phyloP scores from a whole-genome alignment of 192 early-diverging fungal species.

The Physocladia obscura region DNA sequence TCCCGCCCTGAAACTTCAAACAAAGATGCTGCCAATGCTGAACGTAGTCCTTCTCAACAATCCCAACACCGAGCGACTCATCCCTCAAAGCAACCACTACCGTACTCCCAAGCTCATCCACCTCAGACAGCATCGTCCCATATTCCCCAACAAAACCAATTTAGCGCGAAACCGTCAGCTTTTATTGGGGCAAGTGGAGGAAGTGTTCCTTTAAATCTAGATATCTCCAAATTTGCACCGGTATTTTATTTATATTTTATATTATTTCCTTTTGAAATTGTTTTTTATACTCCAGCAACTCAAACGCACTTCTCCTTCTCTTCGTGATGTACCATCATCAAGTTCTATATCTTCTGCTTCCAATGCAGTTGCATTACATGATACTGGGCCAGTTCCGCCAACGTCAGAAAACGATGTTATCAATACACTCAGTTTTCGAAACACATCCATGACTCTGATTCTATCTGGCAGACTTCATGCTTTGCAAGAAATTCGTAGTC shows the following conservation, averaged over 20 bases:
- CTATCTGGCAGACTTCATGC: constrained; percentile 32
- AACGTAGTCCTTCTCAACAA: too few relatives aligned
- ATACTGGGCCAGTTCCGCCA: too few relatives aligned
- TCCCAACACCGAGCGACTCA: too few relatives aligned
- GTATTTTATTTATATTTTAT: constrained; percentile 15
- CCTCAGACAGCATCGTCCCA: too few relatives aligned
- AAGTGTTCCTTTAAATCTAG: constrained; percentile 39
- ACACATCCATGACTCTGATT: constrained; percentile 46
- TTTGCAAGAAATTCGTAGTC: constrained; percentile 34
- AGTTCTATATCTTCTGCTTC: background rate
- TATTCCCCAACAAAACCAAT: background rate
- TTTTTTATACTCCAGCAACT: background rate
- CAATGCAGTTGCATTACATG: background rate
- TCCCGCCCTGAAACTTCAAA: too few relatives aligned
- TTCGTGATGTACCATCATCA: background rate
- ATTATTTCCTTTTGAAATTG: background rate
- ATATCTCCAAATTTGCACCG: constrained; percentile 40
- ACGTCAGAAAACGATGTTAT: constrained; percentile 38
- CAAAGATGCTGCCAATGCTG: too few relatives aligned
- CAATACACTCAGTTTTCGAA: constrained; percentile 41
- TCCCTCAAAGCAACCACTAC: too few relatives aligned
- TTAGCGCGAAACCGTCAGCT: background rate
- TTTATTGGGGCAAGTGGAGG: constrained; percentile 40
- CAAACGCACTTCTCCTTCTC: background rate
- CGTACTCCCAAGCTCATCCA: too few relatives aligned